A percentile compares a stretch with the other conserved stretches of the same genome.
Evolutionary conservation across 1,139 yeast species (phyloP).

Genomic region (Debaryomyces coudertii): DNA sequence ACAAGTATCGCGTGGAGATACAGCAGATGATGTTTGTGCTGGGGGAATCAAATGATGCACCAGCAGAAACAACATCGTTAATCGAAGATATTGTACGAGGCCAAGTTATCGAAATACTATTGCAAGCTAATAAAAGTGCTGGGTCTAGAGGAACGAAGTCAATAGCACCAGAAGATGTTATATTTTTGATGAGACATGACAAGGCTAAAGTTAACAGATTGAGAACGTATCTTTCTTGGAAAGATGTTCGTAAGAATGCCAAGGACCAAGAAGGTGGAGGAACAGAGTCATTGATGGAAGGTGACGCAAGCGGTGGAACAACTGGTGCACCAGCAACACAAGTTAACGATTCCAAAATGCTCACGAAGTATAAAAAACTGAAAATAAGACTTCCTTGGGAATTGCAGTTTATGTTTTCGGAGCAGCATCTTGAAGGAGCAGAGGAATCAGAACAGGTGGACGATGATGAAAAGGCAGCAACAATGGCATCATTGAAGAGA

Average conservation of each 20-base stretch:
- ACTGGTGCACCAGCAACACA: conserved; percentile 29
- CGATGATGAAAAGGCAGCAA: conserved; percentile 88
- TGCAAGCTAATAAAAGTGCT: conserved; percentile 81
- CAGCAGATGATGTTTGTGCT: conserved; percentile 99
- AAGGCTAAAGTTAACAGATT: conserved; percentile 91
- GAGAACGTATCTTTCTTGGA: conserved; percentile 93
- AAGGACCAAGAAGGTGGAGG: conserved; percentile 93
- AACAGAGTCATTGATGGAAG: conserved; percentile 54
- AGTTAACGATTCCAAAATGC: conserved; percentile 58
- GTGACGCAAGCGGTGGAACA: conserved; percentile 43
- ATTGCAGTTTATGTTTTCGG: conserved; percentile 87
- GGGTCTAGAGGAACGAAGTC: conserved; percentile 80
- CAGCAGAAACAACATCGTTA: conserved; percentile 83
- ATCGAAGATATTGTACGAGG: conserved; percentile 95
- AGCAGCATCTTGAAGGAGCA: conserved; percentile 84
- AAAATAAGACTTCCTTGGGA: conserved; percentile 95
- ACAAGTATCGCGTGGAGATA: conserved; percentile 80
- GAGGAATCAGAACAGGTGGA: conserved; percentile 79
- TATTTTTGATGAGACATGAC: conserved; percentile 89
- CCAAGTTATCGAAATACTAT: conserved; percentile 86
- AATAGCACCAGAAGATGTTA: conserved; percentile 90
- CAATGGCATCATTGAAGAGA: conserved; percentile 81
- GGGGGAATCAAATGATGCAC: conserved; percentile 95
- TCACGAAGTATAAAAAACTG: conserved; percentile 69
- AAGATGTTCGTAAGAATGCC: conserved; percentile 95